These are phyloP conservation scores for Neonectria coccinea DNA, from an alignment of 2,329 filamentous ascomycete species.

Conservation along the genomic window DNA sequence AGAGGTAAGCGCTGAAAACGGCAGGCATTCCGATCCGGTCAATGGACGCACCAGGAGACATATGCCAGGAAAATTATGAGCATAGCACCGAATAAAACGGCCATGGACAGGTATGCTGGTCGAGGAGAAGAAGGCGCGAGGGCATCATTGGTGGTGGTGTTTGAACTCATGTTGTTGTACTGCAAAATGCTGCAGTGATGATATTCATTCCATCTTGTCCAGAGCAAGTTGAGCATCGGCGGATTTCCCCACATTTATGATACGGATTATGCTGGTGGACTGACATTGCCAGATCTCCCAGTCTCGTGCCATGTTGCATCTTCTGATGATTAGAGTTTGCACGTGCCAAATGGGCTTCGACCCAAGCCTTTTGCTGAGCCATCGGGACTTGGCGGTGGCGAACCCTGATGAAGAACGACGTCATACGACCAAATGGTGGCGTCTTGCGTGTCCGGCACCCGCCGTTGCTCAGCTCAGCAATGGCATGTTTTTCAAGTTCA, in stretches of 20 bases:
- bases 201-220: background rate
- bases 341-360: slow-evolving; percentile 4
- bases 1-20: background rate
- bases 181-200: background rate
- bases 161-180: background rate
- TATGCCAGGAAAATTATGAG: background rate
- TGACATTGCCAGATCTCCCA: background rate
- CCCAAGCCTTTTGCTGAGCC: background rate
- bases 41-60: background rate
- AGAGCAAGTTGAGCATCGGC: background rate
- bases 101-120: background rate
- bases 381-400: slow-evolving; percentile 4
- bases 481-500: background rate
- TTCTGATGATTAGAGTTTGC: slow-evolving; percentile 1
- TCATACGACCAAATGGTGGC: background rate
- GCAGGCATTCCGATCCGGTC: background rate
- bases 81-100: background rate
- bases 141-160: background rate
- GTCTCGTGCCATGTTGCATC: background rate
- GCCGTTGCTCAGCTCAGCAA: background rate
- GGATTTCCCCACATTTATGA: background rate
- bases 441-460: slow-evolving; percentile 3
- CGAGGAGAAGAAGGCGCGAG: background rate
- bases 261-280: background rate
- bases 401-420: background rate